phyloP scores from a whole-genome alignment of 345 rosid species.

The Balakata baccata region DNA sequence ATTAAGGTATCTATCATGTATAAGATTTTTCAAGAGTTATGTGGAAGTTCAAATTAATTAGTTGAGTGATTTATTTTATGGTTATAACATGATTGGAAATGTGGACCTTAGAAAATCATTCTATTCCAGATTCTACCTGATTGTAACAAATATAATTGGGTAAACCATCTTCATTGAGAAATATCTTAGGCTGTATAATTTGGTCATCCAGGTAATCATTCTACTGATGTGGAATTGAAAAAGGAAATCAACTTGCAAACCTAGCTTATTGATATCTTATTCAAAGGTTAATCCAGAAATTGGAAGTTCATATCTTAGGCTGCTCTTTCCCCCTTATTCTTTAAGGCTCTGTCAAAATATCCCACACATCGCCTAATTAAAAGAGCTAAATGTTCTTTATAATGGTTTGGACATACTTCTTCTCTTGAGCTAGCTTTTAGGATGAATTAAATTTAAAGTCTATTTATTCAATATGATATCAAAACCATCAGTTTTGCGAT shows the following conservation, averaged over 20 bases:
- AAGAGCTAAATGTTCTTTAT: no score
- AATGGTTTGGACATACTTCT: no score
- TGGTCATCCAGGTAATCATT: conserved; percentile 8
- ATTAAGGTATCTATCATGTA: no score
- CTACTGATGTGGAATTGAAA: neutral
- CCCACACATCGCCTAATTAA: no score
- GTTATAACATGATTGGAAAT: conserved; percentile 26
- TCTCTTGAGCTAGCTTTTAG: no score
- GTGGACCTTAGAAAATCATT: conserved; percentile 33
- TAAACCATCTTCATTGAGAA: conserved; percentile 18
- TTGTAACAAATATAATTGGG: conserved; percentile 23
- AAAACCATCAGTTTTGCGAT: no score
- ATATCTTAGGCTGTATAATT: conserved; percentile 1
- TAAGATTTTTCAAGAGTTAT: no score
- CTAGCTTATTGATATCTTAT: neutral
- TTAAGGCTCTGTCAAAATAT: no score
- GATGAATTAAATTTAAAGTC: no score
- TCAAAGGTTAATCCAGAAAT: neutral
- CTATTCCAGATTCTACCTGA: conserved; percentile 30
- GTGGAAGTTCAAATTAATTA: conserved; percentile 2
- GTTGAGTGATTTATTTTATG: conserved; percentile 11
- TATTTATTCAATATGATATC: no score
- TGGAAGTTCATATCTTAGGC: no score
- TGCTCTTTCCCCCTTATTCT: neutral
- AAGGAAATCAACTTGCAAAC: neutral